Conservation (phyloP, 23 red algal genomes). For the Agarophyton chilense region DNA sequence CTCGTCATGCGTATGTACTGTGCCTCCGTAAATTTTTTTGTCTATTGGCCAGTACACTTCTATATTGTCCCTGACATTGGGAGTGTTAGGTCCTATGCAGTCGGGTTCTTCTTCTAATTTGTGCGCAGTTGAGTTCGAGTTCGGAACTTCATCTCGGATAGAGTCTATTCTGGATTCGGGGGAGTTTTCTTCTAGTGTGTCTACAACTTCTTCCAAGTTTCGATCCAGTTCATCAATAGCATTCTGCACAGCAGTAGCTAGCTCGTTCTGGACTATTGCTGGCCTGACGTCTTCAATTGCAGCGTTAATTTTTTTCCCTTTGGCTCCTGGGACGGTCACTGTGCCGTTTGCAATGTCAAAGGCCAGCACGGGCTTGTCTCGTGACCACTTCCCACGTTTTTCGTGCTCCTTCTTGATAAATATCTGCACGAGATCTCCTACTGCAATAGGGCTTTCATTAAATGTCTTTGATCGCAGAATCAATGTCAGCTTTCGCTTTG, state of each 20-base stretch:
- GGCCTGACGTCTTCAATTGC: too few relatives aligned
- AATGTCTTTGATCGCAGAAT: constrained; percentile 6
- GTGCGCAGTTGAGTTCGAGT: too few relatives aligned
- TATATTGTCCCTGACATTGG: not conserved
- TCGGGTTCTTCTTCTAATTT: not conserved
- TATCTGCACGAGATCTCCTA: constrained; percentile 29
- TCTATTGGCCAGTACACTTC: constrained; percentile 21
- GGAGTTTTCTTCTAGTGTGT: too few relatives aligned
- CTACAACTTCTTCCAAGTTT: too few relatives aligned
- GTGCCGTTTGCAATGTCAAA: constrained; percentile 5
- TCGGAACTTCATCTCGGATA: too few relatives aligned
- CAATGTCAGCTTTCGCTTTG: constrained; percentile 30
- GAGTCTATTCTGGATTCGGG: too few relatives aligned
- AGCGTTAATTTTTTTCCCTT: not conserved
- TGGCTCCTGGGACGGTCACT: not conserved
- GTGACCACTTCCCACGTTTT: constrained; percentile 4
- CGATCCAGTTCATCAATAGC: too few relatives aligned
- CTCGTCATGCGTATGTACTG: not conserved
- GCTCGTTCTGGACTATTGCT: too few relatives aligned
- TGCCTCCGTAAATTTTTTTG: not conserved
- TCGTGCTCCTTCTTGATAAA: not conserved
- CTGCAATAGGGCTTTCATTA: not conserved
- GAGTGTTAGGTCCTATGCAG: not conserved
- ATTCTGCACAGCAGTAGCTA: too few relatives aligned
- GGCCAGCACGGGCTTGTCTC: not conserved